Conservation (phyloP, 2,329 filamentous ascomycete species). For the Ceratocystis cacaofunesta region DNA sequence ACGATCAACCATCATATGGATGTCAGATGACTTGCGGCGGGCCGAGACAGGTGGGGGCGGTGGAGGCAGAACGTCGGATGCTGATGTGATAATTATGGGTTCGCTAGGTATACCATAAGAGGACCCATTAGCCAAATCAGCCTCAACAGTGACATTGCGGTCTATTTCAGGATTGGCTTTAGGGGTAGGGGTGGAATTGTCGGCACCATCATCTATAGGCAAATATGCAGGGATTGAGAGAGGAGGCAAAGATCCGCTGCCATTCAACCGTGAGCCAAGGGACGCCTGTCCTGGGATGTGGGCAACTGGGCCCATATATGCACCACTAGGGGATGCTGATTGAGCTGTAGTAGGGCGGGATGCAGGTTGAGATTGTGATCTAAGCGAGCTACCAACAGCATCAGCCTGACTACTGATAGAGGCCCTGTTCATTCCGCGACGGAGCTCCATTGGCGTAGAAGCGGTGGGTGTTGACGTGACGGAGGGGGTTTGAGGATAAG, state of each 20-base stretch:
- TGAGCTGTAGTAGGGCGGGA: constrained; percentile 27
- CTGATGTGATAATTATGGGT: not conserved
- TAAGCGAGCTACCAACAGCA: constrained; percentile 36
- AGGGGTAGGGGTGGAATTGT: not conserved
- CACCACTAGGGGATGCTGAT: constrained; percentile 1
- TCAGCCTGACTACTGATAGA: constrained; percentile 20
- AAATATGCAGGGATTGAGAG: constrained; percentile 20
- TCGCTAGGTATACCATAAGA: not conserved
- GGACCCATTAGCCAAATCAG: not conserved
- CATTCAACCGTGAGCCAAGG: not conserved
- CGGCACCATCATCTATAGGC: not conserved
- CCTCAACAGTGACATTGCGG: not conserved
- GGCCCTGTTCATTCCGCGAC: constrained; percentile 42
- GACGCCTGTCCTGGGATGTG: constrained; percentile 18
- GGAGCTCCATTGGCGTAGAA: constrained; percentile 30
- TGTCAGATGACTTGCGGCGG: constrained; percentile 31
- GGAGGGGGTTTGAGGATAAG: constrained; percentile 1
- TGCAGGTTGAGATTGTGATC: constrained; percentile 53
- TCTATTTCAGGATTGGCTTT: not conserved
- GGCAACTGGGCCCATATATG: constrained; percentile 19
- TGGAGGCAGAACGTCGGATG: constrained; percentile 21
- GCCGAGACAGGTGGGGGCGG: constrained; percentile 18
- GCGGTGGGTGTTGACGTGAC: not conserved
- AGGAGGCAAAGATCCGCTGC: constrained; percentile 2
- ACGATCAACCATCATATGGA: constrained; percentile 38